Evolutionary conservation across 441 rosid species (phyloP), one percentile per base, ranked within the genome.

Genomic region (Kokia cookei): DNA sequence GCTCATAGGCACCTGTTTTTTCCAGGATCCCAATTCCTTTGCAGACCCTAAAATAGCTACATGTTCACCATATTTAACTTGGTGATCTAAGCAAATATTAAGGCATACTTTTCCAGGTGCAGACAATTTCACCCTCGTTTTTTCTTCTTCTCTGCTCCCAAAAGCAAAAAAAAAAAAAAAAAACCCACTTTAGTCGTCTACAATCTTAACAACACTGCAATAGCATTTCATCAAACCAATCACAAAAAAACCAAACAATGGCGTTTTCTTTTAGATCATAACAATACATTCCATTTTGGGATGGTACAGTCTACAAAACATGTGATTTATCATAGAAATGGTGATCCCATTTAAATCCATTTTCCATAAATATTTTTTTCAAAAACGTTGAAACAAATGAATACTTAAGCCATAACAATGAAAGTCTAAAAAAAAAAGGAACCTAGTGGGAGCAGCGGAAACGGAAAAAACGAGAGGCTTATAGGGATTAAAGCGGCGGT

Each of bases 11-110:
- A 89, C 88, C 8, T 82, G 77, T 81, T 88, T 85, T 84, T 92
- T 93, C 99, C 98, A 93, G 0, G 84, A 85, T 68, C 99, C 98
- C 75, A 96, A 73, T 78, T 91, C 97, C 75, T 88, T 84, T 0
- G 84, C 27, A 0, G 99, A 93, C 65, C 99, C 99, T 64, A 90
- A 77, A 75, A 96, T 80, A 55, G 79, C 94, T 22, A 96, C 87
- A 76, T 82, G 82, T 76, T 93, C 97, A 4, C 99, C 99, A 70
- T 85, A 96, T 32, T 87, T 75, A 59, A 96, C 97, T 77, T 92
- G 98, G 80, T 88, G 93, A 79, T 90, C 86, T 53, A 96, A 58
- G 73, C 89, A 76, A 65, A 96, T 70, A 37, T 54, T 84, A 51
- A 96, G 77, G 69, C 65, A 79, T 73, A 91, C 92, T 60, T 81